These are phyloP conservation scores for Metschnikowia cerradonensis DNA, from an alignment of 805 yeast species.

Conservation along the genomic window DNA sequence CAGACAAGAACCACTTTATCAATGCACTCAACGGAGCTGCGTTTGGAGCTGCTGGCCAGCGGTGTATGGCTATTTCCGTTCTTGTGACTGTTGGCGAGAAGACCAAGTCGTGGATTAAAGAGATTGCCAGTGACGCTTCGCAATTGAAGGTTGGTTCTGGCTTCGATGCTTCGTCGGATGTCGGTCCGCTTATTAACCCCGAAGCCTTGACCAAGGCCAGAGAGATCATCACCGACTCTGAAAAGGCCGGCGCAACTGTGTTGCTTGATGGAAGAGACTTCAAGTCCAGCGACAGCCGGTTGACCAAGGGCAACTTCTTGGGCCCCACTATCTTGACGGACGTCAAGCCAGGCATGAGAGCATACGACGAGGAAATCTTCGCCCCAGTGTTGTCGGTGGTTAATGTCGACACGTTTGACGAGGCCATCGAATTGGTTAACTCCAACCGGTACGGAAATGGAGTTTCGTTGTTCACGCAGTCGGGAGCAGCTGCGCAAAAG, in stretches of 20 bases:
- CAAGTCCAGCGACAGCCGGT: conserved; percentile 35
- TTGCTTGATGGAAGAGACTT: conserved; percentile 60
- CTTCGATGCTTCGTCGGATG: conserved; percentile 55
- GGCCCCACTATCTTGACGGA: conserved; percentile 65
- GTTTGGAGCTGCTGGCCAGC: conserved; percentile 82
- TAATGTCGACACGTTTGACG: conserved; percentile 61
- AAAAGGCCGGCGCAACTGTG: conserved; percentile 58
- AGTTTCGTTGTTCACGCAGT: conserved; percentile 61
- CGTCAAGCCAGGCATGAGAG: conserved; percentile 64
- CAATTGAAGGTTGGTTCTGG: conserved; percentile 61
- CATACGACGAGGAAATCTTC: conserved; percentile 71
- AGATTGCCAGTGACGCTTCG: conserved; percentile 55
- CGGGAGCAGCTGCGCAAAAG: conserved; percentile 67
- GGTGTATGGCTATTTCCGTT: conserved; percentile 76
- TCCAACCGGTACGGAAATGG: conserved; percentile 63
- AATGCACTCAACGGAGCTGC: conserved; percentile 71
- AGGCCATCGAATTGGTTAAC: conserved; percentile 63
- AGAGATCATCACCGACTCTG: conserved; percentile 53
- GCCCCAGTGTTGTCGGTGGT: conserved; percentile 70
- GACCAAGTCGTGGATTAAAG: conserved; percentile 59
- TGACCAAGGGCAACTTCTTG: conserved; percentile 58
- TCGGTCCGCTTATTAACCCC: conserved; percentile 73
- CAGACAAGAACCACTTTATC: conserved; percentile 58
- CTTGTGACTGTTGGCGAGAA: conserved; percentile 63
- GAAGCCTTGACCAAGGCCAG: conserved; percentile 51